Evolutionary conservation across 2,329 filamentous ascomycete species (phyloP).

Genomic region (Hymenoscyphus occultus): DNA sequence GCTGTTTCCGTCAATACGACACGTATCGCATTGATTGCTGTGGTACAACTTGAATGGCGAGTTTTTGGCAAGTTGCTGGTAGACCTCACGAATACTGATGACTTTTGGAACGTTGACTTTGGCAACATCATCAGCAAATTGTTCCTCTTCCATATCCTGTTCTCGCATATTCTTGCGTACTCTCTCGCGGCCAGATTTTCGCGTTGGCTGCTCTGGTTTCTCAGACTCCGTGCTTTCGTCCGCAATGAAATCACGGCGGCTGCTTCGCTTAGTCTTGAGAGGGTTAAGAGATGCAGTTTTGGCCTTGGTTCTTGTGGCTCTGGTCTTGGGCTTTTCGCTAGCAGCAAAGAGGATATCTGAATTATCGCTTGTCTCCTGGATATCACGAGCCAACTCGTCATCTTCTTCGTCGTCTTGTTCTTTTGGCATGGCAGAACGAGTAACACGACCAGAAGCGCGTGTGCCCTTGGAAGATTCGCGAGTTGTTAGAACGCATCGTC

Average conservation of each 20-base stretch:
- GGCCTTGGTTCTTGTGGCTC: slow-evolving; percentile 13
- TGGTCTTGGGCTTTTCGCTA: slow-evolving; percentile 37
- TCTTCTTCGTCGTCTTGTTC: slow-evolving; percentile 19
- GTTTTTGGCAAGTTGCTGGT: slow-evolving; percentile 58
- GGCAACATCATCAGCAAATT: slow-evolving; percentile 49
- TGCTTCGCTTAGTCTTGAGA: slow-evolving; percentile 14
- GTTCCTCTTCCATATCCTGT: slow-evolving; percentile 47
- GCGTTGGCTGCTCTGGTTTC: slow-evolving; percentile 29
- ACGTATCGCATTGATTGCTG: slow-evolving; percentile 68
- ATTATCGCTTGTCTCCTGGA: slow-evolving; percentile 42
- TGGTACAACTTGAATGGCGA: slow-evolving; percentile 71
- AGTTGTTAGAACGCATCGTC: slow-evolving; percentile 13
- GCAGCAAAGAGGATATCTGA: slow-evolving; percentile 46
- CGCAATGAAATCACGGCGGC: slow-evolving; percentile 10
- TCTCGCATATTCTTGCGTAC: slow-evolving; percentile 44
- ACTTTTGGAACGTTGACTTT: slow-evolving; percentile 49
- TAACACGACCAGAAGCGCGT: slow-evolving; percentile 20
- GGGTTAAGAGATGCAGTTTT: slow-evolving; percentile 13
- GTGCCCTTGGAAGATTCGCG: slow-evolving; percentile 8
- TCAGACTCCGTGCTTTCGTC: slow-evolving; percentile 18
- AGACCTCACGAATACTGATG: slow-evolving; percentile 69
- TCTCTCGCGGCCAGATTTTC: slow-evolving; percentile 38
- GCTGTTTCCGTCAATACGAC: slow-evolving; percentile 53
- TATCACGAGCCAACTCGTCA: slow-evolving; percentile 28
- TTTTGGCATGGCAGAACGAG: slow-evolving; percentile 24